These are phyloP conservation scores for Venturia aucupariae DNA, from an alignment of 2,329 filamentous ascomycete genomes.

Conservation along the genomic window DNA sequence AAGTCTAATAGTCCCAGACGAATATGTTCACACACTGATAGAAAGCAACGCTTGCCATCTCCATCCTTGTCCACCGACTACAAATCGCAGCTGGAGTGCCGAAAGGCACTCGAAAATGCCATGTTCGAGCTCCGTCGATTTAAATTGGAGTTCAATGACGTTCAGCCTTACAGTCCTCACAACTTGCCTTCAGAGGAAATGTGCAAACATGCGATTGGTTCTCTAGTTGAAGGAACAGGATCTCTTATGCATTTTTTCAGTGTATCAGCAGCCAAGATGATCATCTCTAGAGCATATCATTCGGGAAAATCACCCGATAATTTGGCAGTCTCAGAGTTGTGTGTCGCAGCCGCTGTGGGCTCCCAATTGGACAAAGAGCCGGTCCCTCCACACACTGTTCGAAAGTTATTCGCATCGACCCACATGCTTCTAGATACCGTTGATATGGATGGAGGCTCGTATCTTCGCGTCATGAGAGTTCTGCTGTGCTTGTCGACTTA, in stretches of 20 bases:
- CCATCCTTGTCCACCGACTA: not conserved
- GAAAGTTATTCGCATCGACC: constrained; percentile 12
- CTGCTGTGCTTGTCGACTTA: constrained; percentile 7
- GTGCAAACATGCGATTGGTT: constrained; percentile 13
- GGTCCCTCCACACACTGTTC: not conserved
- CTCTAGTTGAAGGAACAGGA: constrained; percentile 15
- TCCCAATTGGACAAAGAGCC: constrained; percentile 14
- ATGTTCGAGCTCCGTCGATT: not conserved
- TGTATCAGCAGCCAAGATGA: constrained; percentile 10
- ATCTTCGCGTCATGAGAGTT: constrained; percentile 10
- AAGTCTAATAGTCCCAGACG: not conserved
- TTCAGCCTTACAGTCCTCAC: not conserved
- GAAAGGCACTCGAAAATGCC: not conserved
- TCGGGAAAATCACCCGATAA: not conserved
- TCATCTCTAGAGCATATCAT: constrained; percentile 16
- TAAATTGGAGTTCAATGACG: not conserved
- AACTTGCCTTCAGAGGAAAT: constrained; percentile 1
- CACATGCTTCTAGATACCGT: constrained; percentile 4
- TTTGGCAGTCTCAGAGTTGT: constrained; percentile 13
- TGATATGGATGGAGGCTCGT: not conserved
- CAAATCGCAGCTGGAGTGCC: not conserved
- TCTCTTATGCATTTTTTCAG: constrained; percentile 16
- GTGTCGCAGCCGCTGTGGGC: constrained; percentile 17
- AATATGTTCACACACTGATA: not conserved
- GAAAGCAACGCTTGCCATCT: not conserved